Base-by-base conservation (phyloP, 1,139 yeast species). In the Trichomonascaceae sp. region DNA sequence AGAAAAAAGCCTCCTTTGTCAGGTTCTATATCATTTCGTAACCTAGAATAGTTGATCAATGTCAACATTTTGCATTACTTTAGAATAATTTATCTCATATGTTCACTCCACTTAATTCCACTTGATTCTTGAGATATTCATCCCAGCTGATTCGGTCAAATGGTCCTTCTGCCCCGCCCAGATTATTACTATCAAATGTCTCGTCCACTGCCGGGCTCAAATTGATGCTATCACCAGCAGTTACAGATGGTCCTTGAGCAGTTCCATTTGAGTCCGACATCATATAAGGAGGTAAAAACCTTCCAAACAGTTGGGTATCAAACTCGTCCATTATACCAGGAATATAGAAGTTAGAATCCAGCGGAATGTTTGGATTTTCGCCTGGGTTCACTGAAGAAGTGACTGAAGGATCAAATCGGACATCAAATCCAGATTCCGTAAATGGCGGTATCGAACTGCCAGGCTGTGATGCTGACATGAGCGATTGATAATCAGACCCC, bases 241-340 rank as follows among this genome's bases (percentile, higher is more conserved):
- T 27, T 9, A 6, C 38, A 3, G 48, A 8, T 6, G 45, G 45
- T 17, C 27, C 46, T 13, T 20, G 15, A 15, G 46, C 46, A 3
- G 46, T 43, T 12, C 17, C 30, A 13, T 36, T 19, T 10, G 46
- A 19, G n/a, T 39, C 45, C 2, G 57, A 54, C 62, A 81, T 69
- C 95, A 87, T 87, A 64, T 87, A 87, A 1, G 95, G 95, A 3
- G 96, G 96, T 53, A 88, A 68, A 61, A 85, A 84, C 51, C 87
- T 74, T 0, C 96, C 96, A 72, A 89, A 88, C 13, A 89, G 78
- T 65, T 87, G 93, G 57, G 88, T 81, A 67, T 89, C 96, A 49
- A 88, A 72, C 61, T 84, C 85, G 67, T 88, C 96, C 76, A 88
- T 84, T 18, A 86, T 84, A 4, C 95, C 95, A 1, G 93, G 89